Evolutionary conservation across 345 rosid genomes (phyloP), one percentile per base, ranked within the genome.

Genomic region (Nephelium lappaceum): DNA sequence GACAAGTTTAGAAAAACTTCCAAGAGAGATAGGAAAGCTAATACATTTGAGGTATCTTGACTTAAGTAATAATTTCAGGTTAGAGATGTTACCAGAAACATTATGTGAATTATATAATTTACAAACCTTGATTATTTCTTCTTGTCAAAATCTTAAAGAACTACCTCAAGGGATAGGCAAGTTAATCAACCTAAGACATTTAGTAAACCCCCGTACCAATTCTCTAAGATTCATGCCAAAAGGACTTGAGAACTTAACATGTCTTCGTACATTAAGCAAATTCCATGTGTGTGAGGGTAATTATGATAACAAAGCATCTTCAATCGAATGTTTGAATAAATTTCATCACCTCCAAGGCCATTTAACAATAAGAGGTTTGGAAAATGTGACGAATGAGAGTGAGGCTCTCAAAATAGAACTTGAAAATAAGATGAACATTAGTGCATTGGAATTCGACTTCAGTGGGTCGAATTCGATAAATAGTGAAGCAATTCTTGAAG

Each of bases 41-140:
- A 41, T 75, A 14, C 84, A 67, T 24, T 36, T 84, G 43, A 84
- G 82, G 58, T 65, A 72, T 19, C 36, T 84, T 5, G 67, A 75
- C 21, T 75, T 84, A 12, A 75, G 81, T 66, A 11, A 21, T 14
- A 69, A 61, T 67, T 6, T 12, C 5, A 0, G 57, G 14, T 58
- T 83, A 71, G 55, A 42, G 25, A 67, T 36, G 49, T 36, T 83
- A 77, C 82, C 80, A 3, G 65, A 79, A 47, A 51, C 73, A 58
- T 0, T 83, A 5, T 79, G 74, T 51, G 41, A 67, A 38, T 55
- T 83, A 10, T 73, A 23, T 55, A 76, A 79, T 69, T 58, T 83
- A 38, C 81, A 72, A 73, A 51, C 67, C 9, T 42, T 79, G 3
- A 61, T n/a, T 21, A 16, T 78, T 43, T 6, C 18, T 27, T 2